Base-by-base conservation (phyloP, 2,329 filamentous ascomycete species). In the Nemania abortiva region DNA sequence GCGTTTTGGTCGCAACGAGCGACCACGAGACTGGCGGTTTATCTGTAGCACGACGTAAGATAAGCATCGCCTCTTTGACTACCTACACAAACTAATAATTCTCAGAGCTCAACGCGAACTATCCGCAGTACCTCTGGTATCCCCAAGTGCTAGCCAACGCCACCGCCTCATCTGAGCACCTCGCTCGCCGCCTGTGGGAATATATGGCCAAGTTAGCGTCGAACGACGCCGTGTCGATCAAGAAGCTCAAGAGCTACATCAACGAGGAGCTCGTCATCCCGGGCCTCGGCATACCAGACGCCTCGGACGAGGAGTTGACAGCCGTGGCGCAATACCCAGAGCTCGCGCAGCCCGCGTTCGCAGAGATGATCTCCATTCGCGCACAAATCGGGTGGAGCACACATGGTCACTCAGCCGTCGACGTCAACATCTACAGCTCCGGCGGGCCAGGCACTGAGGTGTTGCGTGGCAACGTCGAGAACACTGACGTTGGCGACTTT, bases 11-110 rank as follows among this genome's bases (percentile, higher is more conserved):
- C 50, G 90, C 90, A 68, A 99, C 96, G 2, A 97, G 93, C 67
- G 96, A 99, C 81, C 96, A 99, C 79, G 96, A 99, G 80, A 99
- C 96, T 0, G 96, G 96, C 31, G 96, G 96, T 52, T 85, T 99
- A 2, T 87, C 94, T 2, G 89, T 91, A 20, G 95, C 95, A 29
- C 87, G 93, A 74, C 96, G 89, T 91, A 85, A 77, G 88, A 61
- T 42, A 80, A 22, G 13, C 20, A 39, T 6, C 18, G 2, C 31
- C 10, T 31, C 20, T 22, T 59, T n/a, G 27, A 9, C 7, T 27
- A n/a, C 15, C 20, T 18, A 1, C 29, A 34, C 47, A 22, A 4
- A 47, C 68, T 70, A 29, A 73, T 55, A 10, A 31, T 0, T 9
- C n/a, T n/a, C 69, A 84, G 82, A 89, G 77, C 81, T 85, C 56